A percentile compares a stretch with the other conserved stretches of the same genome.
Conservation (phyloP, 2,329 filamentous ascomycete species). For the Fusarium camptoceras region DNA sequence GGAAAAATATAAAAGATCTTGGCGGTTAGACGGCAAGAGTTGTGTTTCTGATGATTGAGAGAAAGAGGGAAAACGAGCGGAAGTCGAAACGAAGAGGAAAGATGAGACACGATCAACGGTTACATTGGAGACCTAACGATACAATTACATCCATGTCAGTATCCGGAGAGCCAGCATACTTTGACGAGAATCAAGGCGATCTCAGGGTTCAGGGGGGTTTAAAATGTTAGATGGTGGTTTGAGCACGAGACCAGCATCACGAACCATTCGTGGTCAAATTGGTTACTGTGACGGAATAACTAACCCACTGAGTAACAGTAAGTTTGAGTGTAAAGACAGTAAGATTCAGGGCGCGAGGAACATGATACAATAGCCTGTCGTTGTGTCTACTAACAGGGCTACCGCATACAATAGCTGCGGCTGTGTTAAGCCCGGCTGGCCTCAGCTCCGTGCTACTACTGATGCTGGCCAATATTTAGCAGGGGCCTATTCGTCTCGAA, state of each 20-base stretch:
- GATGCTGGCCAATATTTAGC: background rate
- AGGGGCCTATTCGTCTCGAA: slow-evolving; percentile 31
- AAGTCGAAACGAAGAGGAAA: slow-evolving; percentile 19
- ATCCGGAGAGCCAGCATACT: slow-evolving; percentile 6
- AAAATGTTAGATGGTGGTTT: slow-evolving; percentile 21
- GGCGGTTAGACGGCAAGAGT: slow-evolving; percentile 28
- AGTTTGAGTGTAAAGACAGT: background rate
- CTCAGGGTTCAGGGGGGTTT: slow-evolving; percentile 27
- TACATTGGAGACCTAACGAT: slow-evolving; percentile 27
- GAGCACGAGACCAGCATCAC: slow-evolving; percentile 13
- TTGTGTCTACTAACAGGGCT: slow-evolving; percentile 22
- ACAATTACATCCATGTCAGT: slow-evolving; percentile 29
- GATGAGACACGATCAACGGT: slow-evolving; percentile 38
- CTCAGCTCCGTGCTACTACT: background rate
- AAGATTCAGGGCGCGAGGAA: slow-evolving; percentile 20
- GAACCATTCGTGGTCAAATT: slow-evolving; percentile 15
- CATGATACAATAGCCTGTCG: slow-evolving; percentile 11
- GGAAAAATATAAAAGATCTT: slow-evolving; percentile 27
- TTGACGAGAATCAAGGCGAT: slow-evolving; percentile 19
- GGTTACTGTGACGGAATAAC: slow-evolving; percentile 9
- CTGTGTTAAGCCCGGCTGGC: slow-evolving; percentile 24
- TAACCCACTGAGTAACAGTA: background rate
- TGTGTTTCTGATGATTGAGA: slow-evolving; percentile 22
- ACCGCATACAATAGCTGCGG: slow-evolving; percentile 17
- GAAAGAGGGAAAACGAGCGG: slow-evolving; percentile 32